Conservation (phyloP, 805 yeast species). For the Starmerella khaoyaiensis region DNA sequence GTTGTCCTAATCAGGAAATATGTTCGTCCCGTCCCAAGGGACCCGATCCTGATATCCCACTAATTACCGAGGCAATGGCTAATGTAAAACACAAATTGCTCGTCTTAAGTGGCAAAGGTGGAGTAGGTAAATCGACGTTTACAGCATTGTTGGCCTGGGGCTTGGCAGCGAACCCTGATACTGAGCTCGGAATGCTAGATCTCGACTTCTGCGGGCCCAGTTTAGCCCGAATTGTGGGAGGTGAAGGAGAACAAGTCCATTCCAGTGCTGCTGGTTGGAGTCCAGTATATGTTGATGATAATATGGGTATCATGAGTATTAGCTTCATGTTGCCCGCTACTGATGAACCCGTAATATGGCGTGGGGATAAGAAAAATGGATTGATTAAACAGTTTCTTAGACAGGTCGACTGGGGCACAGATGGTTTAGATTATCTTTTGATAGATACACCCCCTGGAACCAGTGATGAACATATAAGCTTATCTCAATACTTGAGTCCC, state of each 20-base stretch:
- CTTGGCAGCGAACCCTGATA: constrained; percentile 53
- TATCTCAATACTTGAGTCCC: constrained; percentile 75
- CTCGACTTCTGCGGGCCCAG: constrained; percentile 97
- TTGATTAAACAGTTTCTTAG: constrained; percentile 84
- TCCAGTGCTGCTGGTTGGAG: constrained; percentile 90
- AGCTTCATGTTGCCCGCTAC: constrained; percentile 88
- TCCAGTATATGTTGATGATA: constrained; percentile 91
- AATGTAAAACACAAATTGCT: constrained; percentile 63
- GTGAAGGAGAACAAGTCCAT: constrained; percentile 73
- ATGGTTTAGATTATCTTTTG: constrained; percentile 54
- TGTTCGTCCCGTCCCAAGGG: constrained; percentile 77
- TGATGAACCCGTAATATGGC: constrained; percentile 92
- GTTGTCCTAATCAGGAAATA: constrained; percentile 86
- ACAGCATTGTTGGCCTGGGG: constrained; percentile 97
- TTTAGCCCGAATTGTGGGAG: constrained; percentile 86
- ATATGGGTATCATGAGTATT: constrained; percentile 88
- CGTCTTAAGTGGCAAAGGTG: constrained; percentile 54
- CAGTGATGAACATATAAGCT: constrained; percentile 89
- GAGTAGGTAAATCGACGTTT: constrained; percentile 95
- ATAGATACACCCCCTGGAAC: constrained; percentile 99
- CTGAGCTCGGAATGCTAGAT: constrained; percentile 94
- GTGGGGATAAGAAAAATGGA: constrained; percentile 92
- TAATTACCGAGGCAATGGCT: constrained; percentile 54
- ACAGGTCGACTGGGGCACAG: constrained; percentile 85
- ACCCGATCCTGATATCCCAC: constrained; percentile 85